phyloP scores from a whole-genome alignment of 2,329 filamentous ascomycete species.

The Exophiala oligosperma region DNA sequence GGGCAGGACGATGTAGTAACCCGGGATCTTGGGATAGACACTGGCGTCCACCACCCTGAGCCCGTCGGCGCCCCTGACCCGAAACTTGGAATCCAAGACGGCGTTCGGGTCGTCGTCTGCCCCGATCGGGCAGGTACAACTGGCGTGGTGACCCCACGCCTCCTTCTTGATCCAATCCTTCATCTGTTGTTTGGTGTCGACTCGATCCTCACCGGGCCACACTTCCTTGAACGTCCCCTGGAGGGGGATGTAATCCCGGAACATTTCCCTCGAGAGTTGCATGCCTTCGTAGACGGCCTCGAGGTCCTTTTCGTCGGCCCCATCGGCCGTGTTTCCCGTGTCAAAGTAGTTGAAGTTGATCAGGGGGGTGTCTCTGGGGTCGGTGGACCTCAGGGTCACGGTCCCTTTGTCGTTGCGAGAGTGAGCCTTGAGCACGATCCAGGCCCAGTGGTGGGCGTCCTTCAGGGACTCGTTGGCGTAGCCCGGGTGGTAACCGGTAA shows the following conservation, averaged over 20 bases:
- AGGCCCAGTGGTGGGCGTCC: constrained; percentile 45
- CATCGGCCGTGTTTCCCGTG: constrained; percentile 45
- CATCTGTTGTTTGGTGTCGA: constrained; percentile 46
- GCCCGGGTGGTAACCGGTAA: constrained; percentile 57
- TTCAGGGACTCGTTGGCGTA: constrained; percentile 48
- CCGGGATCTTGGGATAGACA: constrained; percentile 58
- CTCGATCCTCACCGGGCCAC: constrained; percentile 42
- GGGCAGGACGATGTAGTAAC: constrained; percentile 53
- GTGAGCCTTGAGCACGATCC: constrained; percentile 61
- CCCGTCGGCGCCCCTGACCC: constrained; percentile 55
- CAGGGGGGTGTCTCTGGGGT: constrained; percentile 65
- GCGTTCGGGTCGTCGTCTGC: constrained; percentile 53
- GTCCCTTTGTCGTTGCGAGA: constrained; percentile 63
- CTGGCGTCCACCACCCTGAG: constrained; percentile 64
- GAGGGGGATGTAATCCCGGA: constrained; percentile 42
- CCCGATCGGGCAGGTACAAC: constrained; percentile 58
- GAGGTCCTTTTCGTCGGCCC: constrained; percentile 51
- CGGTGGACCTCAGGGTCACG: constrained; percentile 59
- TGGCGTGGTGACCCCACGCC: constrained; percentile 60
- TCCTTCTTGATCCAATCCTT: constrained; percentile 51
- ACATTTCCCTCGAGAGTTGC: constrained; percentile 50
- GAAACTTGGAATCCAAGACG: constrained; percentile 58
- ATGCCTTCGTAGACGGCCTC: constrained; percentile 58
- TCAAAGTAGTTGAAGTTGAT: constrained; percentile 64
- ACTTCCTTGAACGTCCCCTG: constrained; percentile 45